Percentiles rank a stretch among this genome's conserved stretches.
Conservation (phyloP, 129 eudicot species). For the Tagetes erecta region DNA sequence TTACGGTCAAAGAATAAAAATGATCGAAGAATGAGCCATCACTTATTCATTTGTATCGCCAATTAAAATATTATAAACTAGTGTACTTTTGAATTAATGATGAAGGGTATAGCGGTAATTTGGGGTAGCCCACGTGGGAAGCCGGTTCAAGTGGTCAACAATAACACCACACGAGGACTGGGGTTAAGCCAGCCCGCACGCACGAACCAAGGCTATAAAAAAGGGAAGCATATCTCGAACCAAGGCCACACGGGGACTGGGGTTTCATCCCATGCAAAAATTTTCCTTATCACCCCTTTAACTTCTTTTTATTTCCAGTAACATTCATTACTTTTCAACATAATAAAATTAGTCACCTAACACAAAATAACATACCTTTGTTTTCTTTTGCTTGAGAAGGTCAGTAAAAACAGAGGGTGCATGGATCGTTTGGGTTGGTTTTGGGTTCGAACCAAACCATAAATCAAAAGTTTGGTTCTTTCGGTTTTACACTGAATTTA, state of each 20-base stretch:
- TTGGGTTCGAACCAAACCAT: no score
- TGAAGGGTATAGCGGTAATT: conserved; percentile 14
- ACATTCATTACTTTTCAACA: neutral
- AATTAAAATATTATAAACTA: no score
- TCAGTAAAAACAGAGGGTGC: no score
- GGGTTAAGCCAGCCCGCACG: conserved; percentile 29
- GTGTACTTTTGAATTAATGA: neutral
- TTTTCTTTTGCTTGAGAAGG: no score
- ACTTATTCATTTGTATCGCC: no score
- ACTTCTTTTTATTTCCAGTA: conserved; percentile 2
- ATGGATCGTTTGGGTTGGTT: no score
- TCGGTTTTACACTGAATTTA: no score
- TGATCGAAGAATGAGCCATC: no score
- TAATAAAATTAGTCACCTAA: neutral
- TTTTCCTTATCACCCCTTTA: conserved; percentile 8
- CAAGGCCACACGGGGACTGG: conserved; percentile 14
- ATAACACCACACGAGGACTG: conserved; percentile 42
- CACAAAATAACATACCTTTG: neutral
- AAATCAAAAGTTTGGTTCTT: no score
- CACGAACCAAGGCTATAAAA: conserved; percentile 38
- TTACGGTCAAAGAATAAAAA: no score
- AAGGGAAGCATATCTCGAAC: conserved; percentile 33
- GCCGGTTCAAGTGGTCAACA: conserved; percentile 34
- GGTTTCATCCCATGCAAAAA: neutral
- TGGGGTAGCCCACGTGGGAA: conserved; percentile 31